Evolutionary conservation across 495 filamentous ascomycete species (phyloP), one percentile per base, ranked within the genome.

Genomic region (Extremus antarcticus): DNA sequence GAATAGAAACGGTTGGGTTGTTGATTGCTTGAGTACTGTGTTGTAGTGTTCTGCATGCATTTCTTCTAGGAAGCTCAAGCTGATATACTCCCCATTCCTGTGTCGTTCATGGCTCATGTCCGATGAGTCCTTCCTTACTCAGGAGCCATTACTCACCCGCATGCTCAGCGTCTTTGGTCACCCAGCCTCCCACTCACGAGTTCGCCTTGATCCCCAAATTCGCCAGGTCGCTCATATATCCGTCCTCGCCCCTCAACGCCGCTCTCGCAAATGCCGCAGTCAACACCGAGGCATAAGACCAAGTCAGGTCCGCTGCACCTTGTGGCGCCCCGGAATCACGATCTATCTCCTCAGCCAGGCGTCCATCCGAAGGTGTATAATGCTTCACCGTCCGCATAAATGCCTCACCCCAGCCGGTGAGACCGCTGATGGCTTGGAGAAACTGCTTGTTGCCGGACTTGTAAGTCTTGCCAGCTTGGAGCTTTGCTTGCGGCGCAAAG

Each of bases 361-460:
- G 40, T 3, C 62, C 62, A 22, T 57, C 50, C 3, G 59, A 51
- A 1, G 62, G 62, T 23, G 62, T 59, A 47, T 65, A 54, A 45
- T 57, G 50, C 50, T 65, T 62, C 51, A 65, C 43, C 2, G 49
- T 53, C 32, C 62, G 55, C 48, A 63, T 53, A 50, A 62, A 62
- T 17, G 62, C 62, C 39, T 65, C 62, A 20, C 59, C 62, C 60
- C 62, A 65, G 35, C 62, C 62, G 17, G 62, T 51, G 47, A 65
- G 50, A n/a, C 51, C 35, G 10, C n/a, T 41, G 29, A 62, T 46
- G 11, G 54, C 53, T 39, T 51, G 39, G 3, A 49, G 47, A 51
- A 52, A 63, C 20, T 59, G 46, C 17, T 43, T 19, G 17, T 21
- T 51, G 32, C 38, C 35, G 50, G 48, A 53, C 15, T 2, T 54